These are phyloP conservation scores for Suillus paluster DNA, from an alignment of 768 basidiomycete genomes.

Conservation along the genomic window DNA sequence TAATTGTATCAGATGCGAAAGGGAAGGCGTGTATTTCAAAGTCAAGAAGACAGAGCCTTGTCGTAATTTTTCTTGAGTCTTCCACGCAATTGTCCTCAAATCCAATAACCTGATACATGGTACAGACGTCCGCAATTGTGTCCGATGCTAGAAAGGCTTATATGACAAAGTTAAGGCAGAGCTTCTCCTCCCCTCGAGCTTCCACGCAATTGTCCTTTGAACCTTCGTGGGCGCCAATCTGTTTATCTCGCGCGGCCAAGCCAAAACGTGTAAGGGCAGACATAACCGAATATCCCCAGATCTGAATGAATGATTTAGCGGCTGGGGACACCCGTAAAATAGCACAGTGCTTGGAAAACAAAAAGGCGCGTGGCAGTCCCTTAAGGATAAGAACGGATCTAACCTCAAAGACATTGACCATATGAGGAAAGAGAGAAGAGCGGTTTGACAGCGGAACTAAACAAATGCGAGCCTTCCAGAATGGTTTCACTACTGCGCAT, in stretches of 20 bases:
- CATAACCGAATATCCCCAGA: background rate
- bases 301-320: background rate
- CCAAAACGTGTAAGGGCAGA: background rate
- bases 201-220: slow-evolving; percentile 14
- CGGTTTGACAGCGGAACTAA: slow-evolving; percentile 13
- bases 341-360: background rate
- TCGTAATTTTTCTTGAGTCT: slow-evolving; percentile 4
- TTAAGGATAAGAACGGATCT: background rate
- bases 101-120: background rate
- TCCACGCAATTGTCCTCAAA: background rate
- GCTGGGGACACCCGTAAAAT: no score
- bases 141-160: background rate
- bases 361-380: background rate
- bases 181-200: background rate
- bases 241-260: background rate
- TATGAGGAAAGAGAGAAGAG: background rate
- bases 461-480: slow-evolving; percentile 4
- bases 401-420: background rate
- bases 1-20: background rate
- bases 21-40: background rate
- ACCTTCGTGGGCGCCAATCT: slow-evolving; percentile 7
- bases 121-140: background rate
- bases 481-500: background rate
- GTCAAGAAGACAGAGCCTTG: background rate
- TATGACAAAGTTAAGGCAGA: slow-evolving; percentile 1